These are phyloP conservation scores for Paulownia fortunei DNA, from an alignment of 257 asterid genomes.

Conservation along the genomic window DNA sequence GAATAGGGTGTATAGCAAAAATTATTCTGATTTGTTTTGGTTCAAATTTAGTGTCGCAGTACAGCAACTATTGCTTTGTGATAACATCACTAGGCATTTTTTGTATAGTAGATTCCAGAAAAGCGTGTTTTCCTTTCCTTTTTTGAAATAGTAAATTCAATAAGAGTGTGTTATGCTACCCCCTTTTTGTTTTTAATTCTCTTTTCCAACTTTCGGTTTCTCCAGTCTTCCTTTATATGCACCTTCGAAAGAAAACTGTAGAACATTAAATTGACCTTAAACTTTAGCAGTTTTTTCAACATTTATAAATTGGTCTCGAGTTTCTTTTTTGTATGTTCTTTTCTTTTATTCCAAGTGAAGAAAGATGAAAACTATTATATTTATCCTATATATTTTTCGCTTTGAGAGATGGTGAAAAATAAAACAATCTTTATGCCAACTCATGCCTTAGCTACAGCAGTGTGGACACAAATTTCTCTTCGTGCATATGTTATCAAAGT, in stretches of 20 bases:
- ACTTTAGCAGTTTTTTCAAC: not conserved
- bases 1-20: conserved; percentile 31
- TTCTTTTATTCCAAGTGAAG: not conserved
- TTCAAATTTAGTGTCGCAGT: conserved; percentile 5
- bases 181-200: not conserved
- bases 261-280: not conserved
- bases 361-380: not conserved
- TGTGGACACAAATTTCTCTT: not conserved
- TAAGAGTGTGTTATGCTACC: conserved; percentile 15
- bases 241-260: not conserved
- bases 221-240: not conserved
- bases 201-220: not conserved
- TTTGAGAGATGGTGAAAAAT: not conserved
- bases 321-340: not conserved
- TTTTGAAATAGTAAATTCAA: conserved; percentile 10
- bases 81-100: not conserved
- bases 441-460: not conserved
- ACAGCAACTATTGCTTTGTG: conserved; percentile 36
- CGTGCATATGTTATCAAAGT: not conserved
- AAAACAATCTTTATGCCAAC: not conserved
- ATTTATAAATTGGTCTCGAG: not conserved
- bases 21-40: conserved; percentile 21
- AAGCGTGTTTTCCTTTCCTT: conserved; percentile 17
- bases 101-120: conserved; percentile 27
- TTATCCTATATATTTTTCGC: not conserved